These are phyloP conservation scores for Penicillium flavigenum DNA, from an alignment of 495 filamentous ascomycete genomes.

Conservation along the genomic window DNA sequence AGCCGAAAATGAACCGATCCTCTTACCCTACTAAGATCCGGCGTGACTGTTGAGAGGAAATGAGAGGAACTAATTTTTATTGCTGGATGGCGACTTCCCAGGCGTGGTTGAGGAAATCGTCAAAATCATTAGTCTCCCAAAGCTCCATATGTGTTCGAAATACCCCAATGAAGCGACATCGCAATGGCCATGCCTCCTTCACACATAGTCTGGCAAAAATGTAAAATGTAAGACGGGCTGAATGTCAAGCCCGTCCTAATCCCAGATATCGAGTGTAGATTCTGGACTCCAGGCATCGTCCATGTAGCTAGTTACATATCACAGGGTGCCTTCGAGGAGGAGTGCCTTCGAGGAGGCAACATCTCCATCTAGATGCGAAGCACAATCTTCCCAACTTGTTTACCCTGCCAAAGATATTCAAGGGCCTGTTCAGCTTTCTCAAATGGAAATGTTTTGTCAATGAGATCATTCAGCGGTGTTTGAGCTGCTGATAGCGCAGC, in stretches of 20 bases:
- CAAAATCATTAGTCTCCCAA: not conserved
- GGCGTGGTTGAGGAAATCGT: not conserved
- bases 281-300: not conserved
- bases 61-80: not conserved
- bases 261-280: not conserved
- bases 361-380: constrained; percentile 18
- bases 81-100: not conserved
- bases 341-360: not conserved
- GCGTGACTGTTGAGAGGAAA: not conserved
- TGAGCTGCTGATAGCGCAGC: constrained; percentile 26
- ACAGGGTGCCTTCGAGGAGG: no score
- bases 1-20: not conserved
- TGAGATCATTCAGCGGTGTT: constrained; percentile 32
- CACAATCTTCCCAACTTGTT: constrained; percentile 40
- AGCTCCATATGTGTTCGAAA: not conserved
- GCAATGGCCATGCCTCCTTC: not conserved
- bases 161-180: not conserved
- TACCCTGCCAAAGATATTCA: constrained; percentile 38
- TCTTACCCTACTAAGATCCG: not conserved
- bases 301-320: not conserved
- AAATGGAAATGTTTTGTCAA: constrained; percentile 33
- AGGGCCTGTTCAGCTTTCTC: constrained; percentile 39
- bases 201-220: not conserved
- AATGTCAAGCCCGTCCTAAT: not conserved
- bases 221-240: not conserved